Percentiles rank a stretch among this genome's conserved stretches.
These are phyloP conservation scores for Acanthamoeba lenticulata DNA, from an alignment of 208 protist genomes.

Conservation along the genomic window DNA sequence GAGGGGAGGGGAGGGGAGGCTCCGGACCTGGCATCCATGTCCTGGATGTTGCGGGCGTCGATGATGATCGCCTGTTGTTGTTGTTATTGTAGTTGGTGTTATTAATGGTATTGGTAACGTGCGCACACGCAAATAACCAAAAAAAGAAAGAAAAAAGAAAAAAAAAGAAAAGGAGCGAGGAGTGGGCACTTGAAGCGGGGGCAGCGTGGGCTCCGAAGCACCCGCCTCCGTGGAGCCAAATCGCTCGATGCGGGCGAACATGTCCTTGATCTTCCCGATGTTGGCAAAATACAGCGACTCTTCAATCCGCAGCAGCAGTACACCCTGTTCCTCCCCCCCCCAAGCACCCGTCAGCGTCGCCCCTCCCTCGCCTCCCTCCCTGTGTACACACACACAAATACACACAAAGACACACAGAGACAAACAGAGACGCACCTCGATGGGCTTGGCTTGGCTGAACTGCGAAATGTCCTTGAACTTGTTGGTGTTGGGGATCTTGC, in stretches of 20 bases:
- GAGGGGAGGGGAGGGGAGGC: too few relatives aligned
- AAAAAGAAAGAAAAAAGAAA: background rate
- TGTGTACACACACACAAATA: too few relatives aligned
- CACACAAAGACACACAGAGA: background rate
- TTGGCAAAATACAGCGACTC: slow-evolving; percentile 63
- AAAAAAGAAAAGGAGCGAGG: too few relatives aligned
- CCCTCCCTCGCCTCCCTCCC: too few relatives aligned
- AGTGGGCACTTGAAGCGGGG: background rate
- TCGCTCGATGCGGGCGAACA: slow-evolving; percentile 47
- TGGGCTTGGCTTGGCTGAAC: slow-evolving; percentile 22
- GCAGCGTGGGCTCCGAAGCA: background rate
- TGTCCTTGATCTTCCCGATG: slow-evolving; percentile 56
- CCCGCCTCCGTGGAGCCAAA: slow-evolving; percentile 19
- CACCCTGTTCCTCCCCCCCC: background rate
- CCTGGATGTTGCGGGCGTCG: slow-evolving; percentile 34
- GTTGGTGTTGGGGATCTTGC: slow-evolving; percentile 20
- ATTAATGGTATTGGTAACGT: too few relatives aligned
- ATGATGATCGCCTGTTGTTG: slow-evolving; percentile 52
- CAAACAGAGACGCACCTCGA: background rate
- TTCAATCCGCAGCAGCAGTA: slow-evolving; percentile 44
- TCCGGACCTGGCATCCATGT: slow-evolving; percentile 61
- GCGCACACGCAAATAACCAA: background rate
- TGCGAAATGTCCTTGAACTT: slow-evolving; percentile 61
- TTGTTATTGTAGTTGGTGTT: too few relatives aligned
- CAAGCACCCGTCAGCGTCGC: too few relatives aligned